phyloP scores from a whole-genome alignment of 257 asterid species.

The Fraxinus quadrangulata region DNA sequence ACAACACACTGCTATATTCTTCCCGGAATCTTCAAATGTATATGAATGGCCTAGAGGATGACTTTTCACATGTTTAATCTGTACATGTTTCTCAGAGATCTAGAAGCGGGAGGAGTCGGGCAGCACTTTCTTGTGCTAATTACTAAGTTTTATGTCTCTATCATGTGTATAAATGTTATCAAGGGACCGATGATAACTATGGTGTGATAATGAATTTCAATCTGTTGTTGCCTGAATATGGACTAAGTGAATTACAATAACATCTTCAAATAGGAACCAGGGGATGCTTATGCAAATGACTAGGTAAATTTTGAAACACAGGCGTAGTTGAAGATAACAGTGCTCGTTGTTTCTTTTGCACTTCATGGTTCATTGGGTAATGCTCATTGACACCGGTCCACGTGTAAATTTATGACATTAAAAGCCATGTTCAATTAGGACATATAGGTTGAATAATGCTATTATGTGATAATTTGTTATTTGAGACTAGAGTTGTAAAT shows the following conservation, averaged over 20 bases:
- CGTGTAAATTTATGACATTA: no score
- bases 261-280: neutral
- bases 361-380: no score
- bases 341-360: neutral
- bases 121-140: constrained; percentile 1
- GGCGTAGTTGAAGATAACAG: neutral
- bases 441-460: no score
- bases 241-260: neutral
- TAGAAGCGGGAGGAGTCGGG: neutral
- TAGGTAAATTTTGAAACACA: neutral
- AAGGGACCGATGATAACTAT: neutral
- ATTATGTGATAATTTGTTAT: no score
- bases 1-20: constrained; percentile 28
- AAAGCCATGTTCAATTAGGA: no score
- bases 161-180: neutral
- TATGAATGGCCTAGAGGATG: neutral
- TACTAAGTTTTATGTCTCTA: neutral
- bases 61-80: neutral
- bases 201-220: neutral
- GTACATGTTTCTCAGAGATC: neutral
- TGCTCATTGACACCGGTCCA: no score
- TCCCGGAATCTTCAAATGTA: constrained; percentile 21
- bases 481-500: no score
- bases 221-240: neutral
- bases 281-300: neutral